phyloP scores from a whole-genome alignment of 805 yeast genomes.

The Sugiyamaella americana region DNA sequence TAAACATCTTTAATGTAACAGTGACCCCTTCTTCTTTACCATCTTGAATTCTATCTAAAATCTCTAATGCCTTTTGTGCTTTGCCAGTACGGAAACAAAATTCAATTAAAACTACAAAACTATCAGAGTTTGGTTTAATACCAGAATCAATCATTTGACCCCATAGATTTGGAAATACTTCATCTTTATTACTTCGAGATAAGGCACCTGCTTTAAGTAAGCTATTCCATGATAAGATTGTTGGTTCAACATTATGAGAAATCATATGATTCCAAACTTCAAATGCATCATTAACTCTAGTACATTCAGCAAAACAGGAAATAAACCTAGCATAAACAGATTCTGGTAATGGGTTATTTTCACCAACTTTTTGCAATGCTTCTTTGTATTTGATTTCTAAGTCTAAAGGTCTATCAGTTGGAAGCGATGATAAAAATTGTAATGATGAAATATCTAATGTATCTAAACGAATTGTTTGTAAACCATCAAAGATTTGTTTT shows the following conservation, averaged over 20 bases:
- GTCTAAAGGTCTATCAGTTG: slow-evolving; percentile 23
- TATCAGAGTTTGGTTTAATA: slow-evolving; percentile 41
- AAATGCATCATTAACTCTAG: slow-evolving; percentile 25
- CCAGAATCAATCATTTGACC: slow-evolving; percentile 33
- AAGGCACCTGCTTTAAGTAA: slow-evolving; percentile 44
- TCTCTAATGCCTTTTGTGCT: slow-evolving; percentile 39
- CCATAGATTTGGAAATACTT: slow-evolving; percentile 28
- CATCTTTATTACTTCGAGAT: slow-evolving; percentile 26
- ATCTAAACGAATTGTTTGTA: slow-evolving; percentile 16
- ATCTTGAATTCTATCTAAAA: slow-evolving; percentile 32
- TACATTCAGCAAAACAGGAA: slow-evolving; percentile 26
- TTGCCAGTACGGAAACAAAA: slow-evolving; percentile 40
- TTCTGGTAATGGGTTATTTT: slow-evolving; percentile 20
- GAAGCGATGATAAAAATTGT: slow-evolving; percentile 20
- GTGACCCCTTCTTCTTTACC: slow-evolving; percentile 34
- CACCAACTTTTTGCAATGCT: slow-evolving; percentile 14
- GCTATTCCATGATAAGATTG: slow-evolving; percentile 52
- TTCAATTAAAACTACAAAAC: slow-evolving; percentile 44
- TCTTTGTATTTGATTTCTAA: slow-evolving; percentile 24
- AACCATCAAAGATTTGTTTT: slow-evolving; percentile 16
- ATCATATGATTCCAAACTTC: slow-evolving; percentile 48
- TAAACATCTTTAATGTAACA: slow-evolving; percentile 34
- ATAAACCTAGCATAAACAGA: slow-evolving; percentile 28
- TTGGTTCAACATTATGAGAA: slow-evolving; percentile 36
- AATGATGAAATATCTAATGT: slow-evolving; percentile 19